Base-by-base conservation (phyloP, 345 rosid genomes). In the Viola odorata region DNA sequence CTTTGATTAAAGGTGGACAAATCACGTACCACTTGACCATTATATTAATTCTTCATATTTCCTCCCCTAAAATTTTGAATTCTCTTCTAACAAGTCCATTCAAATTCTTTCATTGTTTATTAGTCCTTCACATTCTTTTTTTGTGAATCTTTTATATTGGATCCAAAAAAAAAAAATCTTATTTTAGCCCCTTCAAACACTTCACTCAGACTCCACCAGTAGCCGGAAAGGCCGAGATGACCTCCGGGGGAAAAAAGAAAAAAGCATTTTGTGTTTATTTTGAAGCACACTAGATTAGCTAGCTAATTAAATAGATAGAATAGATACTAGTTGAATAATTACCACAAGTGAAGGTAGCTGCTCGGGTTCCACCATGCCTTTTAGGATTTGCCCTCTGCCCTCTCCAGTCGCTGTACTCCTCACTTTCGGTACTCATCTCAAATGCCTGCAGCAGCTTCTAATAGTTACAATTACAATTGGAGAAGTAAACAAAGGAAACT, bases 291-390 rank as follows among this genome's bases (percentile, higher is more conserved):
- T n/a, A 45, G 12, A 45, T 45, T 3, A 8, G 5, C 50, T 45
- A 45, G 6, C 8, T 8, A 8, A 10, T 45, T 10, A 7, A 53
- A 13, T 12, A 1, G 0, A 32, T 0, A 3, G 11, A 23, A 15
- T 8, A 4, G 2, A 23, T 8, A 17, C 4, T 9, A 12, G 37
- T 16, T 15, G 7, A 51, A 16, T 32, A 15, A 23, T 65, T 77
- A 81, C 85, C 80, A 54, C 81, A 83, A 38, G 77, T 60, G 14
- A 83, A 42, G 12, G 48, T 58, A 15, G 88, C 85, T 65, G 83
- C 77, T 68, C 41, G 64, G 12, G 54, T 41, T 45, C 88, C 88
- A 38, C 84, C 82, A n/a, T 78, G 84, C 48, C 70, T 75, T 45
- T 64, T 68, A 45, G 74, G 64, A 48, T 68, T 60, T 12, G 80